Base-by-base conservation (phyloP, 257 asterid genomes). In the Jasminum sambac region DNA sequence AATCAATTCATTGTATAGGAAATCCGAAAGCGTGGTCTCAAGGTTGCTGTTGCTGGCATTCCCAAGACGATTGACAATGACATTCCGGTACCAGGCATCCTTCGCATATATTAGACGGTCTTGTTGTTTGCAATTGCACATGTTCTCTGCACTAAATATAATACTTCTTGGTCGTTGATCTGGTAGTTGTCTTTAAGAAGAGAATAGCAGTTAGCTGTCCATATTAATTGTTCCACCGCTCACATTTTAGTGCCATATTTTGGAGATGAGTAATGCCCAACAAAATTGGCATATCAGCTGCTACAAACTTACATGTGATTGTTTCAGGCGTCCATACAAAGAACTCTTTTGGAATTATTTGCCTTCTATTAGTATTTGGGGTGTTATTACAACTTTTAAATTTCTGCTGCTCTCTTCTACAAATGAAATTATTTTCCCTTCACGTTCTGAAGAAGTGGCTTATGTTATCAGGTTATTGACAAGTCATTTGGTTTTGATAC, bases 21-120 rank as follows among this genome's bases (percentile, higher is more conserved):
- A 87, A 76, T 93, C 69, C 86, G 97, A 72, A 84, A 63, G 68
- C 98, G 98, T 36, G 96, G 96, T 76, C 92, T 93, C 44, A 87
- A 86, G 81, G 97, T 90, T 71, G 81, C 76, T 43, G 95, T 93
- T 79, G 95, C 89, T 78, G 97, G 98, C 61, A 84, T 93, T 64
- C 98, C 98, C 77, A 93, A 93, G 84, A 93, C 98, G 76, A 93
- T 93, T 79, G 98, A 93, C 80, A 93, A 93, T 79, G 98, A 90
- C 83, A 88, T 93, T 76, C 96, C 95, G 86, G 98, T 93, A 88
- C n/a, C 72, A 70, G 6, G 71, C 78, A 38, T 68, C 65, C 74
- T 75, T 73, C 63, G 19, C 67, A 76, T 67, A 73, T 67, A 63
- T 67, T 6, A 34, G 34, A 24, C 10, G 39, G 30, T 61, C 71